Percentiles rank a stretch among this genome's conserved stretches.
Evolutionary conservation across 106 monocot species (phyloP).

Genomic region (Gastrodia elata): DNA sequence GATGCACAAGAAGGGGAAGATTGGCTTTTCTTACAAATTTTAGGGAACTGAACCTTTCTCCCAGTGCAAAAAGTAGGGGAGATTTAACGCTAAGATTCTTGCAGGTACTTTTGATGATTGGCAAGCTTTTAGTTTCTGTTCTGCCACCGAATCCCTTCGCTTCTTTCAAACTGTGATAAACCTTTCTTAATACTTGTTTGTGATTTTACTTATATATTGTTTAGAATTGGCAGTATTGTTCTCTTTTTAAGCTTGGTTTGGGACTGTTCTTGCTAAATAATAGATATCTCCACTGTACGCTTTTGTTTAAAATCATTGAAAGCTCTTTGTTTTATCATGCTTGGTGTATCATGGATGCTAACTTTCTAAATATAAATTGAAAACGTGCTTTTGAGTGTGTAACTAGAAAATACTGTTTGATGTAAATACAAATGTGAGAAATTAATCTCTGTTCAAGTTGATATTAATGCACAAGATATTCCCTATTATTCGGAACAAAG

Average conservation of each 20-base stretch:
- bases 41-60: conserved; percentile 41
- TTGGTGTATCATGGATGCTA: background rate
- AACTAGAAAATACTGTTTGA: background rate
- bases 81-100: conserved; percentile 67
- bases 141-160: background rate
- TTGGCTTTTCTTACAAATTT: conserved; percentile 85
- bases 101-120: conserved; percentile 29
- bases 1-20: conserved; percentile 67
- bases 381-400: background rate
- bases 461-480: too few species aligned
- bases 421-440: too few species aligned
- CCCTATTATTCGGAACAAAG: too few species aligned
- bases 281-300: background rate
- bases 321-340: background rate
- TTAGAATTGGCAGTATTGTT: background rate
- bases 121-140: background rate
- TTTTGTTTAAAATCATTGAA: background rate
- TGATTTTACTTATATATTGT: background rate
- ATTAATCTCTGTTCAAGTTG: too few species aligned
- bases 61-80: conserved; percentile 55
- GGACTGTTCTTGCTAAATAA: background rate
- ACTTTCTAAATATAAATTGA: background rate
- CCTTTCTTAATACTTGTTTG: background rate
- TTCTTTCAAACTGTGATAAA: background rate
- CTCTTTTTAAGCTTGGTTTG: background rate